phyloP scores from a whole-genome alignment of 176 grass and related monocot species.

The Tuctoria greenei region DNA sequence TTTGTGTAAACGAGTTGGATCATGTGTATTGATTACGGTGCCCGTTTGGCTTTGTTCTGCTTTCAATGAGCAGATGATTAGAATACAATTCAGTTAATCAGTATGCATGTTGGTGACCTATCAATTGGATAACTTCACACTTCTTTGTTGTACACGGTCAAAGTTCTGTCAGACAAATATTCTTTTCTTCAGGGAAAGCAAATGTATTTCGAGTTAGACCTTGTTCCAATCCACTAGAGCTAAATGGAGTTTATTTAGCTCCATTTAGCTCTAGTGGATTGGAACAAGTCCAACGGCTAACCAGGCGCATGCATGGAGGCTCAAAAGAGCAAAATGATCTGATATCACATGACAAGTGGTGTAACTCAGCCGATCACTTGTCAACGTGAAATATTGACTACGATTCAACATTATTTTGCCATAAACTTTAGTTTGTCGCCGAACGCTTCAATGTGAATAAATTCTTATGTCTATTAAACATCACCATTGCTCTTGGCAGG shows the following conservation, averaged over 20 bases:
- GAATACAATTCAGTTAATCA: neutral
- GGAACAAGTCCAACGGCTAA: neutral
- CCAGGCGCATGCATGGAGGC: neutral
- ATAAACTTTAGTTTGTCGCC: conserved; percentile 20
- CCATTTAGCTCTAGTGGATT: too few relatives aligned
- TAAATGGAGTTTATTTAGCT: too few relatives aligned
- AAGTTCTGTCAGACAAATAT: neutral
- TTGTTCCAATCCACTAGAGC: too few relatives aligned
- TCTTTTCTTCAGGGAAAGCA: too few relatives aligned
- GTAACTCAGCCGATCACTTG: neutral
- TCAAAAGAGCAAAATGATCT: neutral
- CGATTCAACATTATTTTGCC: conserved; percentile 26
- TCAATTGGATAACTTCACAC: neutral
- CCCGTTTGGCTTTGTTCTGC: neutral
- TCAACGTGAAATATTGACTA: conserved; percentile 33
- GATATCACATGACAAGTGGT: neutral
- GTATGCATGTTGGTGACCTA: neutral
- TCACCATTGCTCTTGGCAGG: conserved; percentile 20
- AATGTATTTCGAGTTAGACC: neutral
- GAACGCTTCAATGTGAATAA: neutral
- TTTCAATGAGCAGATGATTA: neutral
- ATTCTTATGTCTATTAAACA: conserved; percentile 15
- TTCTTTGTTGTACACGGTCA: neutral
- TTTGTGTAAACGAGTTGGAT: neutral
- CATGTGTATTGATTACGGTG: neutral